These are phyloP conservation scores for Ganoderma boninense DNA, from an alignment of 1,284 basidiomycete species.

Conservation along the genomic window DNA sequence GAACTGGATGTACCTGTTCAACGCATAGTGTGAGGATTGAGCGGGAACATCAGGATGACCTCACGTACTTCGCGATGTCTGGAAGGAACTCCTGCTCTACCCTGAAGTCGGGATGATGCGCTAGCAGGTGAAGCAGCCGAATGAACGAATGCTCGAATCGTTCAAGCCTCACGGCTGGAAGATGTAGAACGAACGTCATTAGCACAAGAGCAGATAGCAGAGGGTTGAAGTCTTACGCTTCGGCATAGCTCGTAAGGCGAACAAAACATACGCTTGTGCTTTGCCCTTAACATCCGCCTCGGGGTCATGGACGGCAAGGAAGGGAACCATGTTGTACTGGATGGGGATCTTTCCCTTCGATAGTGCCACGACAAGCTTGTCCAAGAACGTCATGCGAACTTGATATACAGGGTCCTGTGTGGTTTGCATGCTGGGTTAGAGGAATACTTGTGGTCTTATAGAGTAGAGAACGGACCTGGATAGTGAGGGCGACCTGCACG, in stretches of 20 bases:
- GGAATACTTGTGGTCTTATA: neutral
- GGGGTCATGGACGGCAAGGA: conserved; percentile 92
- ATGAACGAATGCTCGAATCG: conserved; percentile 87
- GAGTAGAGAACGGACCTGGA: conserved; percentile 68
- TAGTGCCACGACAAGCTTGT: conserved; percentile 76
- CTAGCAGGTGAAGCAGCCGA: conserved; percentile 86
- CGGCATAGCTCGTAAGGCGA: conserved; percentile 55
- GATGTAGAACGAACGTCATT: conserved; percentile 2
- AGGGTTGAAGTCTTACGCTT: conserved; percentile 49
- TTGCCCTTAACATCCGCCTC: conserved; percentile 79
- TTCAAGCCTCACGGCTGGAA: conserved; percentile 67
- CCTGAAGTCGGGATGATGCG: conserved; percentile 94
- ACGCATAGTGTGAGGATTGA: neutral
- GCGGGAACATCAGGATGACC: neutral
- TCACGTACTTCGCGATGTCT: conserved; percentile 74
- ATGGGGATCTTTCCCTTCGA: conserved; percentile 69
- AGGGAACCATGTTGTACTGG: conserved; percentile 85
- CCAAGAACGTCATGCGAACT: conserved; percentile 83
- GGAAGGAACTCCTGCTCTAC: conserved; percentile 67
- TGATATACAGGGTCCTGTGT: conserved; percentile 86
- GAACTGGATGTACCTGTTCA: conserved; percentile 84
- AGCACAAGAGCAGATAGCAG: neutral
- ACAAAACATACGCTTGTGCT: conserved; percentile 65
- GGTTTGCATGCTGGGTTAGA: neutral
- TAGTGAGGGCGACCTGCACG: conserved; percentile 73